These are phyloP conservation scores for Geranomyces variabilis DNA, from an alignment of 192 early-diverging fungal species.

Conservation along the genomic window DNA sequence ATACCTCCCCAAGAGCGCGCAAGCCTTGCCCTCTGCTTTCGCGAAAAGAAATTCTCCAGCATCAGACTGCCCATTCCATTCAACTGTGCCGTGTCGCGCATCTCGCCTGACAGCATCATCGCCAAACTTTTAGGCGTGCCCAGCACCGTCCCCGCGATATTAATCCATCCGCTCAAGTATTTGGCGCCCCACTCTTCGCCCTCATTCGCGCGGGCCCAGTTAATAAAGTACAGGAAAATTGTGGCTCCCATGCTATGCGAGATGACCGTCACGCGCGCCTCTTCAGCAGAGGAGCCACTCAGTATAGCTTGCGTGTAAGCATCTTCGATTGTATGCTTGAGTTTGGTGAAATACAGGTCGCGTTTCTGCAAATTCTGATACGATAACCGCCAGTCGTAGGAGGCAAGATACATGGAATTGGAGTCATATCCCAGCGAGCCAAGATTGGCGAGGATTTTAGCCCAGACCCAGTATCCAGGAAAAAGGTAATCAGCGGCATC, in stretches of 20 bases:
- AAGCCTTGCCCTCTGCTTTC: slow-evolving; percentile 70
- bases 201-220: slow-evolving; percentile 82
- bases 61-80: slow-evolving; percentile 3
- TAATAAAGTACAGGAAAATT: slow-evolving; percentile 82
- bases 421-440: slow-evolving; percentile 83
- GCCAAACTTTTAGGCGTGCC: slow-evolving; percentile 74
- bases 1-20: slow-evolving; percentile 76
- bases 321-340: slow-evolving; percentile 74
- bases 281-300: slow-evolving; percentile 36
- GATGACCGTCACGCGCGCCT: slow-evolving; percentile 61
- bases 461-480: slow-evolving; percentile 79
- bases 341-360: slow-evolving; percentile 79
- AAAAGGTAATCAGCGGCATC: slow-evolving; percentile 83
- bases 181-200: slow-evolving; percentile 75
- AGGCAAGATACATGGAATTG: slow-evolving; percentile 83
- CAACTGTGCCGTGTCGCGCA: slow-evolving; percentile 82
- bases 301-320: slow-evolving; percentile 33
- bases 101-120: slow-evolving; percentile 58
- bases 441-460: slow-evolving; percentile 71
- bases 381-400: slow-evolving; percentile 89
- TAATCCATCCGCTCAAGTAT: slow-evolving; percentile 77
- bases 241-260: slow-evolving; percentile 74
- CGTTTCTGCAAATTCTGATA: slow-evolving; percentile 77
- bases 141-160: slow-evolving; percentile 83
- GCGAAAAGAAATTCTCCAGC: slow-evolving; percentile 66